These are phyloP conservation scores for Apiotrichum gracile DNA, from an alignment of 1,284 basidiomycete species.

Conservation along the genomic window DNA sequence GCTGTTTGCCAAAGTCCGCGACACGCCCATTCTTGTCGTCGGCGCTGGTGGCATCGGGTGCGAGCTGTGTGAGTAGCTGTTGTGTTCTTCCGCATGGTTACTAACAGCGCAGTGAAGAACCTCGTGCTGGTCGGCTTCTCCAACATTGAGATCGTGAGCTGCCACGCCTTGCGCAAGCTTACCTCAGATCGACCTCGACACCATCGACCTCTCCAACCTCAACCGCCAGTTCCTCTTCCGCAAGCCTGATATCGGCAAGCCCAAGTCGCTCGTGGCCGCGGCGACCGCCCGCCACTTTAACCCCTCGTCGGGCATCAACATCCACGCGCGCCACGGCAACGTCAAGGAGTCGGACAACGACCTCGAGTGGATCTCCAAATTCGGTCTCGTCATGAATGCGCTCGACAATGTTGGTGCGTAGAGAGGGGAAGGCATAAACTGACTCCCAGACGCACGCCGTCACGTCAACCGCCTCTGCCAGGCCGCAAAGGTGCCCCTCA, in stretches of 20 bases:
- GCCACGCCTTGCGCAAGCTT: background rate
- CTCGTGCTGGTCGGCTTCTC: constrained; percentile 88
- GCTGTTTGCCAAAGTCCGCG: constrained; percentile 51
- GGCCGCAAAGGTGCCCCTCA: constrained; percentile 79
- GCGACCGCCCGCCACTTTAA: constrained; percentile 87
- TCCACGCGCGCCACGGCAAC: constrained; percentile 87
- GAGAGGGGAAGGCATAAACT: background rate
- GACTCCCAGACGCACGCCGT: constrained; percentile 63
- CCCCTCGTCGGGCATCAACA: constrained; percentile 62
- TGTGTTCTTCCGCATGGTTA: background rate
- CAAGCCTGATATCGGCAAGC: constrained; percentile 95
- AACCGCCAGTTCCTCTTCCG: constrained; percentile 97
- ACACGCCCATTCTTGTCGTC: constrained; percentile 77
- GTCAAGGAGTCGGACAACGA: constrained; percentile 93
- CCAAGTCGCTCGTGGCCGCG: constrained; percentile 89
- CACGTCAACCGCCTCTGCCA: constrained; percentile 98
- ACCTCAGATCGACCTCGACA: constrained; percentile 83
- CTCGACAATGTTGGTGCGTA: constrained; percentile 83
- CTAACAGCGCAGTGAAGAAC: constrained; percentile 78
- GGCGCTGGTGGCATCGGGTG: constrained; percentile 97
- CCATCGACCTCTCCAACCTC: constrained; percentile 96
- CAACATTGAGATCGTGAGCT: constrained; percentile 64
- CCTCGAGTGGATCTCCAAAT: constrained; percentile 78
- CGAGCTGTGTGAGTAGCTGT: constrained; percentile 69
- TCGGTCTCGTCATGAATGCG: constrained; percentile 92